Conservation (phyloP, 2,329 filamentous ascomycete species). For the Lachnellula suecica region DNA sequence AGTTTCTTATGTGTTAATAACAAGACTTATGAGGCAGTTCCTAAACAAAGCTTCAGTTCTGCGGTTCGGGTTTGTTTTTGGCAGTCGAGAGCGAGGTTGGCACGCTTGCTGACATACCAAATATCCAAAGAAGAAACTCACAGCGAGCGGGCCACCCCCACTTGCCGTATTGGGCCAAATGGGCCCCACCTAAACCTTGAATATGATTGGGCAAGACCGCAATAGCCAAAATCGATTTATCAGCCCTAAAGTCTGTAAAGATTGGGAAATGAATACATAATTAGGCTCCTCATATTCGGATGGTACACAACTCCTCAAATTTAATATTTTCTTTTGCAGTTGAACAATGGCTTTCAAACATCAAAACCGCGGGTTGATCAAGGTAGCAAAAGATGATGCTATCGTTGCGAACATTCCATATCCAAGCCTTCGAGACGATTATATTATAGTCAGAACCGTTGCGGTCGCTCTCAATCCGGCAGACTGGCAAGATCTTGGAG, state of each 20-base stretch:
- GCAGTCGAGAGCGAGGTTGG: no score
- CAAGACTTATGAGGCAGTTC: no score
- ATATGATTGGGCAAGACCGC: not conserved
- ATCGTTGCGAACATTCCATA: not conserved
- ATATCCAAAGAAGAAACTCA: not conserved
- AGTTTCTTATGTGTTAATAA: no score
- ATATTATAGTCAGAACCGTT: slow-evolving; percentile 24
- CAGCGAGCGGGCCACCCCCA: not conserved
- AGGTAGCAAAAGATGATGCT: not conserved
- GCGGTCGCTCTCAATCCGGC: slow-evolving; percentile 31
- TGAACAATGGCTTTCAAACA: not conserved
- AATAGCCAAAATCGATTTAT: not conserved
- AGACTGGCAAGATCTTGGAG: slow-evolving; percentile 27
- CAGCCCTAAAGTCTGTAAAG: not conserved
- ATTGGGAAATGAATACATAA: no score
- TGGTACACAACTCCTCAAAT: no score
- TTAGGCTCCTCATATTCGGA: no score
- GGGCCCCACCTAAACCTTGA: not conserved
- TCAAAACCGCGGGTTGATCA: slow-evolving; percentile 1
- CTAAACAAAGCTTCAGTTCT: no score
- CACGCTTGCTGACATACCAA: not conserved
- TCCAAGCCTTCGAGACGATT: slow-evolving; percentile 16
- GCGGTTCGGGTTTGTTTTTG: no score
- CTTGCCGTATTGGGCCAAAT: not conserved
- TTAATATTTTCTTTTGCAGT: not conserved